These are phyloP conservation scores for Magnusiomyces suaveolens DNA, from an alignment of 1,139 yeast genomes.

Conservation along the genomic window DNA sequence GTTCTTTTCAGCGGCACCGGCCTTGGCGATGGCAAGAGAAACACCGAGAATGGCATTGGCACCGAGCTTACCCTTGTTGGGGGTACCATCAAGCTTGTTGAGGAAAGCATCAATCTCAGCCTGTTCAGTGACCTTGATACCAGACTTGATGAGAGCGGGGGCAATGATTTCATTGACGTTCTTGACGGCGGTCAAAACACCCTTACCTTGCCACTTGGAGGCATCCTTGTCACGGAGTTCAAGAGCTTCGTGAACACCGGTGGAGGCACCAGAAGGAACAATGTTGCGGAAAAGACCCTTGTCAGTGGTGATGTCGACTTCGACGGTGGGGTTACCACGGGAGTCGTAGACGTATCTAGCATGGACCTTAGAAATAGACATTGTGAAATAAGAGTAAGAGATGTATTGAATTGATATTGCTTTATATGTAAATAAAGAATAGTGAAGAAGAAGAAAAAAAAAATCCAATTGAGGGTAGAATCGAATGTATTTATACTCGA, in stretches of 20 bases:
- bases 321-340: slow-evolving; percentile 96
- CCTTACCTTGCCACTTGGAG: slow-evolving; percentile 91
- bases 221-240: slow-evolving; percentile 94
- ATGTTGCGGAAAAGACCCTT: slow-evolving; percentile 84
- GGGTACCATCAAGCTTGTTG: slow-evolving; percentile 74
- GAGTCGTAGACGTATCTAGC: slow-evolving; percentile 96
- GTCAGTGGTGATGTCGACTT: slow-evolving; percentile 81
- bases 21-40: slow-evolving; percentile 85
- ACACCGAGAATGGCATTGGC: slow-evolving; percentile 95
- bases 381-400: not conserved
- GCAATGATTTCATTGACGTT: slow-evolving; percentile 85
- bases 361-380: slow-evolving; percentile 49
- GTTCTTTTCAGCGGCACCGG: slow-evolving; percentile 85
- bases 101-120: slow-evolving; percentile 70
- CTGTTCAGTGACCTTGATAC: slow-evolving; percentile 71
- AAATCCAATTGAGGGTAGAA: not conserved
- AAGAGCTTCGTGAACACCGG: slow-evolving; percentile 90
- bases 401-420: not conserved
- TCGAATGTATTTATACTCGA: not conserved
- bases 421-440: not conserved
- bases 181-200: slow-evolving; percentile 84
- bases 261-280: slow-evolving; percentile 96
- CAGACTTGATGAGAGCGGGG: slow-evolving; percentile 70
- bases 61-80: slow-evolving; percentile 89
- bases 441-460: not conserved